phyloP scores from a whole-genome alignment of 306 rosid species.

The Sicyos baderoa region DNA sequence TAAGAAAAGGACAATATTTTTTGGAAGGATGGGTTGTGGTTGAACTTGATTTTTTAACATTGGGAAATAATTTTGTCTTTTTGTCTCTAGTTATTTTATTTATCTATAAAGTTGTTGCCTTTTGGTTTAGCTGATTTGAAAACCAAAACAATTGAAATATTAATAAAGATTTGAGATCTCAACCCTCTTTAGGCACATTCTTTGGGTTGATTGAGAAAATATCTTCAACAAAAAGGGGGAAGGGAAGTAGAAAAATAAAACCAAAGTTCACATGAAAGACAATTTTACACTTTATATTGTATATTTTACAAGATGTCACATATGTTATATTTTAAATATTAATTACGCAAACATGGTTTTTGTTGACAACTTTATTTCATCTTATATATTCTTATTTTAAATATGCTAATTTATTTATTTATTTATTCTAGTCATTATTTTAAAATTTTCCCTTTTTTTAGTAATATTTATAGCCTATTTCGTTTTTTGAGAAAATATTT shows the following conservation, averaged over 20 bases:
- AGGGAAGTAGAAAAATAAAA: too few species aligned
- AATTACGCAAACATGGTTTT: not conserved
- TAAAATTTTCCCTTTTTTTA: too few species aligned
- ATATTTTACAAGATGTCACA: not conserved
- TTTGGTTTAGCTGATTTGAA: not conserved
- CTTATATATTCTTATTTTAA: too few species aligned
- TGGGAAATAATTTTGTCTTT: not conserved
- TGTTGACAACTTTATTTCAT: not conserved
- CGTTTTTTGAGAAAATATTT: too few species aligned
- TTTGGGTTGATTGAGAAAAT: not conserved
- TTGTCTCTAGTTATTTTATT: not conserved
- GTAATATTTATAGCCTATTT: too few species aligned
- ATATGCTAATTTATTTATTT: too few species aligned
- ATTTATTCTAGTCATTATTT: too few species aligned
- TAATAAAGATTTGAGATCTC: not conserved
- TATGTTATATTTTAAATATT: not conserved
- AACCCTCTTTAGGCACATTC: not conserved
- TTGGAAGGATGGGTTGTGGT: conserved; percentile 2
- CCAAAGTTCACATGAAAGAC: not conserved
- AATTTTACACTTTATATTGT: not conserved
- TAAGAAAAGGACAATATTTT: too few species aligned
- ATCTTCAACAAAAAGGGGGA: not conserved
- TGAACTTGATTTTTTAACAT: not conserved
- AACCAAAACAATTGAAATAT: not conserved
- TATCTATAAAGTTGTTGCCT: not conserved